Conservation (phyloP, 2,329 filamentous ascomycete species). For the Ceratocystis smalleyi region DNA sequence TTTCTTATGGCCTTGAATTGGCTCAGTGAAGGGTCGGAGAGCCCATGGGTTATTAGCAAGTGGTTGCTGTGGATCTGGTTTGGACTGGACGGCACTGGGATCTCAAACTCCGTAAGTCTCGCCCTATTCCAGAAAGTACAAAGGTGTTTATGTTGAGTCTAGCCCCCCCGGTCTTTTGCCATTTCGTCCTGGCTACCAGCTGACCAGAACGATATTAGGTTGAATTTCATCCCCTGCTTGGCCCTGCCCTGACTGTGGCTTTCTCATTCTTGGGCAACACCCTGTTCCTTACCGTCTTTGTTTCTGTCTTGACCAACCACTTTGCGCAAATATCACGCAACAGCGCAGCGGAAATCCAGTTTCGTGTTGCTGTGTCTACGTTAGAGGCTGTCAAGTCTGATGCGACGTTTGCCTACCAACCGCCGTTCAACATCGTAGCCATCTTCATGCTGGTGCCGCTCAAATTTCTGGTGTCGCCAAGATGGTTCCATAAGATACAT, state of each 20-base stretch:
- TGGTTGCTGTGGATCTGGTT: constrained; percentile 96
- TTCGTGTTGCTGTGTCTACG: constrained; percentile 63
- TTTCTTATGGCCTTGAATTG: constrained; percentile 67
- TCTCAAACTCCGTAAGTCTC: constrained; percentile 36
- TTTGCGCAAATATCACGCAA: constrained; percentile 65
- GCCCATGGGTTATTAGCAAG: constrained; percentile 45
- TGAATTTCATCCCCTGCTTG: constrained; percentile 65
- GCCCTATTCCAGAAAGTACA: too few relatives aligned
- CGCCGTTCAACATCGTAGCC: constrained; percentile 70
- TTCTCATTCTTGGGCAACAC: constrained; percentile 81
- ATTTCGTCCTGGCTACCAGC: not conserved
- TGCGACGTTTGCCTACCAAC: constrained; percentile 66
- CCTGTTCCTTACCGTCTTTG: constrained; percentile 73
- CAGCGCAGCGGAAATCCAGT: constrained; percentile 70
- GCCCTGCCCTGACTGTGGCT: constrained; percentile 63
- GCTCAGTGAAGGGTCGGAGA: constrained; percentile 50
- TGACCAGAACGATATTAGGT: constrained; percentile 42
- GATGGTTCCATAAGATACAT: constrained; percentile 85
- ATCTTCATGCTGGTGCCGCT: constrained; percentile 59
- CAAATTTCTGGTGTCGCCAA: constrained; percentile 60
- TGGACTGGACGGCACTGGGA: constrained; percentile 58
- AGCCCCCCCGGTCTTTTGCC: not conserved
- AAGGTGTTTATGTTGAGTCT: too few relatives aligned
- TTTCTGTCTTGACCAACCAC: constrained; percentile 74
- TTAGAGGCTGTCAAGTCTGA: constrained; percentile 78